Evolutionary conservation across 2,329 filamentous ascomycete genomes (phyloP), one percentile per base, ranked within the genome.

Genomic region (Cytospora schulzeri): DNA sequence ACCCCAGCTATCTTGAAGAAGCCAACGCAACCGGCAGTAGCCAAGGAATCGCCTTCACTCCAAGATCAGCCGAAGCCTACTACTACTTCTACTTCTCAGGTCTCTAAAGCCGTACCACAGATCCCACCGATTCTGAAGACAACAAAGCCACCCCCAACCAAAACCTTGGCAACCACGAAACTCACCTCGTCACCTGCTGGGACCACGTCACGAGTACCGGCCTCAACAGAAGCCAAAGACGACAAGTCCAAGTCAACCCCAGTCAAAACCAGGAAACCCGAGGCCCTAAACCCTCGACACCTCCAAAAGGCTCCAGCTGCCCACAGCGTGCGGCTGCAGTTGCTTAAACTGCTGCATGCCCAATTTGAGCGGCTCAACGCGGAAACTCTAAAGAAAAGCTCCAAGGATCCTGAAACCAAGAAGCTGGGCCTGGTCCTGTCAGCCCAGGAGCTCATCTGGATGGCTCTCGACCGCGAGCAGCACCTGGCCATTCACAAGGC

Each of bases 401-500:
- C 81, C 35, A 75, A 80, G 15, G 76, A 81, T 8, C 83, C 85
- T 24, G 78, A 81, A 51, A 33, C 59, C 24, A 73, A 75, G 50
- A 48, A 48, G n/a, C 45, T 48, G 14, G 77, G 79, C n/a, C 78
- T 91, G 2, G 71, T 88, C 19, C 74, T 92, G 55, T 84, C 83
- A 1, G 80, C 86, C 1, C 87, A 91, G 71, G 84, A 88, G 54
- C 80, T 93, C 26, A 89, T 93, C 67, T 85, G 83, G 69, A 80
- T 86, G 66, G 86, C 87, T 0, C 78, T 94, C 1, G 90, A 94
- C 69, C 87, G 93, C 66, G 96, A 99, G 77, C 88, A 96, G 73
- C 85, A 85, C 41, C 79, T 87, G 9, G 93, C 93, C 1, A 81
- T 81, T 15, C 86, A 88, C 19, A 89, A 89, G 66, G 78, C 83